phyloP scores from a whole-genome alignment of 75 land plant genomes.

The Selaginella tamariscina region DNA sequence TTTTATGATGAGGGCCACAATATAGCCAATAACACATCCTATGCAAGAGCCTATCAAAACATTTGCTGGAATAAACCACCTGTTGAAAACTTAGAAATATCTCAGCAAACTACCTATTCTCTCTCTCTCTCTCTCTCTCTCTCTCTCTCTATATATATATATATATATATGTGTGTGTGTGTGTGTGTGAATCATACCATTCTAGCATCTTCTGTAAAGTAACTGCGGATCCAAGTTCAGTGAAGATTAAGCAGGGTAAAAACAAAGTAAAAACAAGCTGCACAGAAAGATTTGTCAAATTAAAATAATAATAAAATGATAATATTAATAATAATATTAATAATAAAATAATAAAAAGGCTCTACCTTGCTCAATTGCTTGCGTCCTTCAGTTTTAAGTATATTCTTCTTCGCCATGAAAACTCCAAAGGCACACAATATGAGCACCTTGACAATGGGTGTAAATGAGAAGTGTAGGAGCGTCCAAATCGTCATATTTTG shows the following conservation, averaged over 20 bases:
- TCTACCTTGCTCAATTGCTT: slow-evolving; percentile 6
- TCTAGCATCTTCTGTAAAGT: slow-evolving; percentile 9
- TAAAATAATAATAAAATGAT: neutral
- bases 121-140: too few species aligned
- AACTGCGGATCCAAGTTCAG: slow-evolving; percentile 8
- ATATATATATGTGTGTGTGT: neutral
- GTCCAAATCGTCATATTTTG: neutral
- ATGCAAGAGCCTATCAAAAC: neutral
- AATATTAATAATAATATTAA: too few species aligned
- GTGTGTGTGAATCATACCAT: neutral
- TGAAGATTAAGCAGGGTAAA: slow-evolving; percentile 13
- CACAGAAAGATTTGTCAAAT: slow-evolving; percentile 4
- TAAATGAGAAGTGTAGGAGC: neutral
- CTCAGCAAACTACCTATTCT: too few species aligned
- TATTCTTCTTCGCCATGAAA: neutral
- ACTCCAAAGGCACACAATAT: neutral
- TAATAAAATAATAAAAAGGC: neutral
- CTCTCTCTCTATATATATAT: too few species aligned
- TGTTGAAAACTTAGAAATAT: neutral
- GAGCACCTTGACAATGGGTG: neutral
- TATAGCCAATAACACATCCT: neutral
- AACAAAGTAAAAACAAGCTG: slow-evolving; percentile 7
- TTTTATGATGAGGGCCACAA: slow-evolving; percentile 1
- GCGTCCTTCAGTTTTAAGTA: neutral
- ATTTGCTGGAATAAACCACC: slow-evolving; percentile 11